These are phyloP conservation scores for Fusarium devonianum DNA, from an alignment of 2,329 filamentous ascomycete genomes.

Conservation along the genomic window DNA sequence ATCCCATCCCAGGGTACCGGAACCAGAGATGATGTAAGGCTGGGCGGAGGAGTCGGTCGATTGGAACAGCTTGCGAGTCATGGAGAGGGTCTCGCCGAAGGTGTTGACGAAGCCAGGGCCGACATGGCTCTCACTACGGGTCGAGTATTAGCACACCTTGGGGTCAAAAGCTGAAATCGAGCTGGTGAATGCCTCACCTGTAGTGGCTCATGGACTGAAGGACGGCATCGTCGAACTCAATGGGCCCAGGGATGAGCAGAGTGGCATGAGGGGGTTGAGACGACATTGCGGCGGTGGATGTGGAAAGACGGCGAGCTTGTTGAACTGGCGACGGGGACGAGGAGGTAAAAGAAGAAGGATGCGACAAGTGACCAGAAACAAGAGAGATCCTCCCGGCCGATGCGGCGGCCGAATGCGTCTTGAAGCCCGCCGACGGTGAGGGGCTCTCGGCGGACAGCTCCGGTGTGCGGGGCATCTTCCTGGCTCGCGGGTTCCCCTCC, in stretches of 20 bases:
- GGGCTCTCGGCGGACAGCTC: slow-evolving; percentile 42
- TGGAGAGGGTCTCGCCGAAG: slow-evolving; percentile 88
- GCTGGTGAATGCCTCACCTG: slow-evolving; percentile 58
- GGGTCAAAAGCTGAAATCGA: not conserved
- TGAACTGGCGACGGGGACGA: slow-evolving; percentile 22
- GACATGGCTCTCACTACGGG: slow-evolving; percentile 86
- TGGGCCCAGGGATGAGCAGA: slow-evolving; percentile 94
- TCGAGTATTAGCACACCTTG: slow-evolving; percentile 17
- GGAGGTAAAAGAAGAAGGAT: slow-evolving; percentile 30
- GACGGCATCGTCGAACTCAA: slow-evolving; percentile 98
- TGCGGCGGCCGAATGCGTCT: slow-evolving; percentile 34
- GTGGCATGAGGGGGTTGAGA: slow-evolving; percentile 70
- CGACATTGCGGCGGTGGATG: slow-evolving; percentile 59
- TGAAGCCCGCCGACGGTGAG: slow-evolving; percentile 39
- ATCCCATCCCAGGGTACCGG: slow-evolving; percentile 96
- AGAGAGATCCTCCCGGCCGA: slow-evolving; percentile 44
- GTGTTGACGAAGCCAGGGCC: slow-evolving; percentile 85
- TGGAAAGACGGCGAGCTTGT: slow-evolving; percentile 35
- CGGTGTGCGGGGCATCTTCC: slow-evolving; percentile 41
- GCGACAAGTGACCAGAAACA: slow-evolving; percentile 39
- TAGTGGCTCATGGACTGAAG: slow-evolving; percentile 94
- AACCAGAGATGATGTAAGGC: slow-evolving; percentile 92
- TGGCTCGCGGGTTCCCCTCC: slow-evolving; percentile 21
- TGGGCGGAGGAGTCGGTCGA: slow-evolving; percentile 82
- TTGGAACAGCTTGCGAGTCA: slow-evolving; percentile 94